These are phyloP conservation scores for Tylopilus rubrobrunneus DNA, from an alignment of 768 basidiomycete species.

Conservation along the genomic window DNA sequence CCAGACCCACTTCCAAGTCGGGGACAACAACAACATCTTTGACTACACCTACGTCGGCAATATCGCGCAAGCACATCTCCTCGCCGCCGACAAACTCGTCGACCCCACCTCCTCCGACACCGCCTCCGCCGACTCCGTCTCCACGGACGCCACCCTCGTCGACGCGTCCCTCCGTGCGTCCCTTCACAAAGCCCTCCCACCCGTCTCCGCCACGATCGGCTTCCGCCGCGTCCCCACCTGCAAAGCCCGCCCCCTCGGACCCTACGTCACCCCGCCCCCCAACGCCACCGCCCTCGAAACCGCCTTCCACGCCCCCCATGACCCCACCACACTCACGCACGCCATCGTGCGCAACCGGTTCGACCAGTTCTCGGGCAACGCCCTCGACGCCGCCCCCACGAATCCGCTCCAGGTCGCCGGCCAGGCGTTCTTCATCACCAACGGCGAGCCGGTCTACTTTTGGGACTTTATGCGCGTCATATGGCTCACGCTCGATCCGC, in stretches of 20 bases:
- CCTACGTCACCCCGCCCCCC: conserved; percentile 60
- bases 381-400: conserved; percentile 47
- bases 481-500: conserved; percentile 67
- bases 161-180: conserved; percentile 39
- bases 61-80: conserved; percentile 88
- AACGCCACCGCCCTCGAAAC: conserved; percentile 55
- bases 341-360: conserved; percentile 75
- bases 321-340: conserved; percentile 35
- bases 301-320: conserved; percentile 48
- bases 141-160: conserved; percentile 36
- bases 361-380: conserved; percentile 67
- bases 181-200: conserved; percentile 51
- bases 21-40: conserved; percentile 88
- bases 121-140: conserved; percentile 5
- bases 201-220: conserved; percentile 65
- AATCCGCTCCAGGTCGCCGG: conserved; percentile 81
- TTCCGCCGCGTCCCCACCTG: conserved; percentile 70
- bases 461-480: conserved; percentile 87
- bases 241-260: conserved; percentile 77
- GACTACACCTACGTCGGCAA: conserved; percentile 98
- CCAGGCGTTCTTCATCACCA: conserved; percentile 94
- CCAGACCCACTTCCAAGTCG: conserved; percentile 91
- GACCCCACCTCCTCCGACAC: conserved; percentile 38
- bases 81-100: conserved; percentile 86
- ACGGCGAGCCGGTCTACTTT: conserved; percentile 93